Conservation (phyloP, 2,329 filamentous ascomycete genomes). For the Xylariaceae sp. region DNA sequence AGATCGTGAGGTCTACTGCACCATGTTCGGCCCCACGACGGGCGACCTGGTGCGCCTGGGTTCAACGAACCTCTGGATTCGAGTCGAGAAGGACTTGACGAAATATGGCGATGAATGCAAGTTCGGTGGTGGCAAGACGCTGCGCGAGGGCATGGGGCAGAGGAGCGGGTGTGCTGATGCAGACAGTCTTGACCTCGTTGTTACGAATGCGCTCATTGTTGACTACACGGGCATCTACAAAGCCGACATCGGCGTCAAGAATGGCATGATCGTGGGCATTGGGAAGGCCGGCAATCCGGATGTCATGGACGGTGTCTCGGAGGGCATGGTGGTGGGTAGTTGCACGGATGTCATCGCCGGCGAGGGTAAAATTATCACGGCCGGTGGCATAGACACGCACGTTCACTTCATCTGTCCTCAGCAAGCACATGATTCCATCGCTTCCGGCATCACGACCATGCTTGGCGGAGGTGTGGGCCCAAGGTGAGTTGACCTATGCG, state of each 20-base stretch:
- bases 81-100: conserved; percentile 80
- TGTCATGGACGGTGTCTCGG: conserved; percentile 81
- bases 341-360: conserved; percentile 89
- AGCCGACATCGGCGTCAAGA: conserved; percentile 89
- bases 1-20: conserved; percentile 70
- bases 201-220: conserved; percentile 84
- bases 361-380: conserved; percentile 85
- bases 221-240: conserved; percentile 95
- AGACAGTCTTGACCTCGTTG: conserved; percentile 74
- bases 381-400: conserved; percentile 83
- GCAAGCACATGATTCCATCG: conserved; percentile 75
- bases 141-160: conserved; percentile 94
- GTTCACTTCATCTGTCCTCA: conserved; percentile 96
- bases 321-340: conserved; percentile 74
- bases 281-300: conserved; percentile 97
- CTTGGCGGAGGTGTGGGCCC: conserved; percentile 88
- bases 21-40: conserved; percentile 89
- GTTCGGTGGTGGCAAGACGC: conserved; percentile 89
- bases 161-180: conserved; percentile 68
- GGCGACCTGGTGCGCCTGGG: conserved; percentile 81
- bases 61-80: conserved; percentile 81
- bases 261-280: conserved; percentile 79
- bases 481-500: conserved; percentile 43
- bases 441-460: conserved; percentile 84
- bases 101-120: conserved; percentile 89